phyloP scores from a whole-genome alignment of 306 rosid species.

The Arachis hypogaea region DNA sequence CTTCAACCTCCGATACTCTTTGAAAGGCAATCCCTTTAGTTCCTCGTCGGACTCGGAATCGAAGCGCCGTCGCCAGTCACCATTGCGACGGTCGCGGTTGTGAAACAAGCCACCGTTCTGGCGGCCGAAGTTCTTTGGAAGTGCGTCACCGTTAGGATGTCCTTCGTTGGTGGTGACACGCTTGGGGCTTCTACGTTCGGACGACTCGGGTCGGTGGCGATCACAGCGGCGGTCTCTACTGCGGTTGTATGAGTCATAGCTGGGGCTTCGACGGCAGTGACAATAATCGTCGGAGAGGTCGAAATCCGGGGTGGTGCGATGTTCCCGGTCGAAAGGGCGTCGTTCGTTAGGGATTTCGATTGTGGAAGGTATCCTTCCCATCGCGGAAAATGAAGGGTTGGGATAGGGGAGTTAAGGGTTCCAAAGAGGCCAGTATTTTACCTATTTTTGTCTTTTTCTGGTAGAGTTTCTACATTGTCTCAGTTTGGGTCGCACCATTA shows the following conservation, averaged over 20 bases:
- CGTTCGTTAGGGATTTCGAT: constrained; percentile 49
- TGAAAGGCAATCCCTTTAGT: too few species aligned
- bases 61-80: too few species aligned
- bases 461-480: too few species aligned
- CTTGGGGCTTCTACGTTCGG: constrained; percentile 55
- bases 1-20: too few species aligned
- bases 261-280: constrained; percentile 73
- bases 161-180: constrained; percentile 11
- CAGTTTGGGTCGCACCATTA: too few species aligned
- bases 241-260: constrained; percentile 62
- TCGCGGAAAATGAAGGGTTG: not conserved
- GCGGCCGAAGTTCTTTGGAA: constrained; percentile 74
- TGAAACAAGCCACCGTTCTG: constrained; percentile 47
- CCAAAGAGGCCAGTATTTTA: too few species aligned
- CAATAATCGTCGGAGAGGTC: constrained; percentile 44
- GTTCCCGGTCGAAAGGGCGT: constrained; percentile 31
- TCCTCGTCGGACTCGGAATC: too few species aligned
- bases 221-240: constrained; percentile 23
- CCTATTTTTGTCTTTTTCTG: too few species aligned
- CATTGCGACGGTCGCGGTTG: too few species aligned
- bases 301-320: constrained; percentile 46
- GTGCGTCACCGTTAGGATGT: constrained; percentile 27
- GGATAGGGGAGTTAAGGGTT: not conserved
- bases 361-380: constrained; percentile 65
- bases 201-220: constrained; percentile 51